Evolutionary conservation across 2,329 filamentous ascomycete species (phyloP), one percentile per base, ranked within the genome.

Genomic region (Pseudogymnoascus sp.): DNA sequence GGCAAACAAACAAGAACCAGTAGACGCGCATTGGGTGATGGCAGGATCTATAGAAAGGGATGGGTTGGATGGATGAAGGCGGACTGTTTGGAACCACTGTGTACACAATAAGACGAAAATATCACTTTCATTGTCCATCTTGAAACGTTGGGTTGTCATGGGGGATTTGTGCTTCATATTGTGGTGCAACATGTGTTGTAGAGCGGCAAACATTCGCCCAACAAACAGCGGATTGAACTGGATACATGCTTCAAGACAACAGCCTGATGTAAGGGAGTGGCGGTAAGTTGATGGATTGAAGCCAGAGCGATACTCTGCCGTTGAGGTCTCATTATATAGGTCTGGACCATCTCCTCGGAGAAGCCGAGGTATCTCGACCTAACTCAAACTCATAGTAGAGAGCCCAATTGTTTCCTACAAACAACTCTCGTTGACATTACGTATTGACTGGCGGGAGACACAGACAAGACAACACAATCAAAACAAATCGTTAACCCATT

Each of bases 1-100:
- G 74, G 74, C 75, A 77, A 66, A 73, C 72, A 55, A 68, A 72
- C 58, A 77, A 76, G 70, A 75, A 75, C 70, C 67, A 72, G 62
- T 65, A 66, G 11, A 55, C 9, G 49, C 28, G 28, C 28, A 22
- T 7, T 55, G 28, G 33, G n/a, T 11, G 33, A 38, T 42, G 28
- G 49, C 5, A 35, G 9, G 49, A 33, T 55, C 28, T 35, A 55
- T 19, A 55, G 49, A 33, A 55, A 7, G 49, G 28, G 49, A 55
- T 35, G 49, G 49, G 49, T 55, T 55, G 49, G 49, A 55, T 55
- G 49, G 28, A 55, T 55, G 49, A 55, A 55, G 49, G 49, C 28
- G 16, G 49, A 55, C 28, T 55, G 49, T 55, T 55, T 55, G 49
- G 49, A 55, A 55, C 49, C 49, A 55, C 49, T 55, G 28, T 55